phyloP scores from a whole-genome alignment of 345 rosid genomes.

The Ceriops zippeliana region DNA sequence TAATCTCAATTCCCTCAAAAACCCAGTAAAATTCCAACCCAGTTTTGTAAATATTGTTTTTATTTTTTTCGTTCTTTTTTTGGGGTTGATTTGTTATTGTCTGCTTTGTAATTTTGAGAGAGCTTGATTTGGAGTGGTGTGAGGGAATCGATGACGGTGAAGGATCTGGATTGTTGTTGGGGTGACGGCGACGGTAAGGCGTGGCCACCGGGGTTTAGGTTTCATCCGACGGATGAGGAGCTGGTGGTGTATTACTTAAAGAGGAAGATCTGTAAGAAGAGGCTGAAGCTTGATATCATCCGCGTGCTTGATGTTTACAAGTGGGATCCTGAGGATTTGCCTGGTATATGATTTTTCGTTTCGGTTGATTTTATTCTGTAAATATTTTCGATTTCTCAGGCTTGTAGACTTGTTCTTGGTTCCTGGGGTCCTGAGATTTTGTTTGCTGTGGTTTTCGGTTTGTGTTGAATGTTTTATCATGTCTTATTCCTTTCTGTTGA shows the following conservation, averaged over 20 bases:
- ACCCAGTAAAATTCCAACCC: no score
- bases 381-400: neutral
- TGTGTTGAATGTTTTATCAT: neutral
- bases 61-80: neutral
- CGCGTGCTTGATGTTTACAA: slow-evolving; percentile 82
- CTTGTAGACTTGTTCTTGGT: slow-evolving; percentile 1
- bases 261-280: slow-evolving; percentile 65
- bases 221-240: slow-evolving; percentile 96
- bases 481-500: no score
- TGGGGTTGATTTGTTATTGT: neutral
- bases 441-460: neutral
- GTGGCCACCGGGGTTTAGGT: slow-evolving; percentile 92
- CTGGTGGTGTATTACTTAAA: slow-evolving; percentile 68
- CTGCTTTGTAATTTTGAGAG: neutral
- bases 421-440: neutral
- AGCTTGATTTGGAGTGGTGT: neutral
- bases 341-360: slow-evolving; percentile 39
- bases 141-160: slow-evolving; percentile 27
- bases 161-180: slow-evolving; percentile 12
- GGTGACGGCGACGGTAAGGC: slow-evolving; percentile 29
- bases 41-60: no score
- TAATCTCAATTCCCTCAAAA: no score
- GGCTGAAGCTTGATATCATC: slow-evolving; percentile 53
- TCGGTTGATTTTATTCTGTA: neutral
- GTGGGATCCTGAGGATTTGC: slow-evolving; percentile 90